Base-by-base conservation (phyloP, 2,329 filamentous ascomycete species). In the Cyclaneusma minus region DNA sequence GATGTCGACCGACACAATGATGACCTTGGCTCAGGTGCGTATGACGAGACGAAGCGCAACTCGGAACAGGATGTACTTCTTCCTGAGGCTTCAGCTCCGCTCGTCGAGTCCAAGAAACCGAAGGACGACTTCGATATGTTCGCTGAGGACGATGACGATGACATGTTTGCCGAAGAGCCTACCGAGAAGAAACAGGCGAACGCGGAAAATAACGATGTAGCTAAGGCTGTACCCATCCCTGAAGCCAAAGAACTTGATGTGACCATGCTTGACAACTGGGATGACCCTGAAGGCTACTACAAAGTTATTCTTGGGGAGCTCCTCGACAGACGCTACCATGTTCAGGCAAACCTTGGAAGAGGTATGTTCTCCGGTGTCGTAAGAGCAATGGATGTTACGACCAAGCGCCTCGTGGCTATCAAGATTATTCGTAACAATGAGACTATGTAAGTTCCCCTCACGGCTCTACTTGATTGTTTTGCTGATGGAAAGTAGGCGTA, bases 401-500 rank as follows among this genome's bases (percentile, higher is more conserved):
- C 66, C 31, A 75, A 74, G 43, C 68, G 69, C 40, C 50, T 79
- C n/a, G 85, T 95, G 16, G 89, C 89, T 13, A 80, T 98, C 62
- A 98, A 98, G 56, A 89, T 98, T 42, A 92, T 95, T 52, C 80
- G 89, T 35, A 91, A 91, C 51, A 95, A 98, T 43, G 85, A 93
- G 45, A 80, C 82, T 8, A 77, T 94, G 72, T 60, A 55, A 40
- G 35, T 32, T 18, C 24, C 15, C 7, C 10, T 19, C 12, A 13
- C 21, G 9, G 18, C 16, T 14, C 21, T 21, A 10, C 9, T 19
- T 9, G n/a, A 20, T 14, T 13, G 6, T n/a, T 9, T 18, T 26
- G 29, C 46, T 50, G 25, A 52, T 30, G 17, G 17, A 33, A 25
- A 23, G 13, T 36, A 58, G 60, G 50, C 68, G 74, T 38, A 94